Base-by-base conservation (phyloP, 768 basidiomycete genomes). In the Agrocybe chaxingu region DNA sequence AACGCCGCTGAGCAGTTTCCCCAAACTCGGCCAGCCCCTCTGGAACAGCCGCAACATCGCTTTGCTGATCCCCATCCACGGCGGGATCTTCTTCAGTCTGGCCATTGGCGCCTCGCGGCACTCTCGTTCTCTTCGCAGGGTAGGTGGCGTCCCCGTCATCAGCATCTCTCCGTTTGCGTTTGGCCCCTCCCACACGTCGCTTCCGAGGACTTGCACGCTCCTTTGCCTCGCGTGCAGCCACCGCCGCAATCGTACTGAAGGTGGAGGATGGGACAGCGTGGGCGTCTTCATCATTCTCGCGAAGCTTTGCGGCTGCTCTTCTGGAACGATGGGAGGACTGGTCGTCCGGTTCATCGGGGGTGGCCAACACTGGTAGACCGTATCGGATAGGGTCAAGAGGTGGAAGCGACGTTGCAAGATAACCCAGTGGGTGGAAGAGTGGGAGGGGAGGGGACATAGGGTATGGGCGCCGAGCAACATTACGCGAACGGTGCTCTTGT, bases 81-180 rank as follows among this genome's bases (percentile, higher is more conserved):
- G 73, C 70, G 1, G 70, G 71, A n/a, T 72, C 76, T 0, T 73
- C 76, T 48, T 78, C 78, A n/a, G 45, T 46, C 18, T 60, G 68
- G 12, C 60, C 62, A 7, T 65, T 65, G 10, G 60, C 61, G 18
- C 73, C 74, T 52, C 85, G 68, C 5, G 81, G 75, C 48, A 75
- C 69, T 24, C 85, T 77, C 13, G 81, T 73, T 19, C 83, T 76
- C 66, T 85, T 87, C 8, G 84, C 81, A n/a, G 85, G 84, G 59
- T 85, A 87, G n/a, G 80, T 77, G 1, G 78, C 74, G 54, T 87
- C 84, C 9, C 77, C 79, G 41, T 85, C 83, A 39, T 86, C 84
- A 6, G 60, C 64, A 31, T 84, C 83, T 59, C 71, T 82, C 16
- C 84, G 72, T 61, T 77, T 83, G 47, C 85, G 71, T 62, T 81